phyloP scores from a whole-genome alignment of 2,329 filamentous ascomycete genomes.

The Fusarium begoniae region DNA sequence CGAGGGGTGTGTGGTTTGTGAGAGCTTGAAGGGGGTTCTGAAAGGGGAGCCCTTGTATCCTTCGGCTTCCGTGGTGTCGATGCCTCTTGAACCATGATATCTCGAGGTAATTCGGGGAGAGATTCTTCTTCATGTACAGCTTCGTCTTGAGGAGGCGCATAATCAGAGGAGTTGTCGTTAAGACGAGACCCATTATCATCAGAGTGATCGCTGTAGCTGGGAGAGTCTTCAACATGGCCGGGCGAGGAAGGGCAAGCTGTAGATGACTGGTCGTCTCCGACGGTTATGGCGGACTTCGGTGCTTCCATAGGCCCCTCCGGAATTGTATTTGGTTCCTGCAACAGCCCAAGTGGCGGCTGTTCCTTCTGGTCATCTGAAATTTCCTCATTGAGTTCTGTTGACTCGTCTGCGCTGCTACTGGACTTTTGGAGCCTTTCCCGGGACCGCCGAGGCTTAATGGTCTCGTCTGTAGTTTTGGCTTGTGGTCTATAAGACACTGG shows the following conservation, averaged over 20 bases:
- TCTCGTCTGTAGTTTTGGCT: background rate
- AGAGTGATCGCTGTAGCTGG: background rate
- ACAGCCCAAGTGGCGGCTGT: background rate
- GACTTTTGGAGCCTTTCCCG: background rate
- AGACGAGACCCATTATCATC: background rate
- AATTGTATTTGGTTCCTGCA: background rate
- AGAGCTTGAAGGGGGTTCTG: slow-evolving; percentile 25
- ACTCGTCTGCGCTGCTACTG: background rate
- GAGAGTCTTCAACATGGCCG: background rate
- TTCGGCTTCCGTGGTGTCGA: slow-evolving; percentile 17
- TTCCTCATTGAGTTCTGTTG: background rate
- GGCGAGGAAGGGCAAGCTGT: background rate
- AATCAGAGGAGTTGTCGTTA: background rate
- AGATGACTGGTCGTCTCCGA: background rate
- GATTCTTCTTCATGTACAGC: background rate
- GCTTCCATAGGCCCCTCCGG: background rate
- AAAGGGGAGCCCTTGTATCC: background rate
- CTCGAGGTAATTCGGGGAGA: background rate
- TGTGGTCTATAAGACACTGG: background rate
- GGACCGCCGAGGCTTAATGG: background rate
- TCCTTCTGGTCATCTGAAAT: background rate
- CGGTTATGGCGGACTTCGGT: background rate
- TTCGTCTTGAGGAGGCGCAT: background rate
- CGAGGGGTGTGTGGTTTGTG: slow-evolving; percentile 43
- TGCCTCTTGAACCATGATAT: background rate